Percentiles rank a stretch among this genome's conserved stretches.
Conservation (phyloP, 345 rosid genomes). For the Xanthoceras sorbifolium region DNA sequence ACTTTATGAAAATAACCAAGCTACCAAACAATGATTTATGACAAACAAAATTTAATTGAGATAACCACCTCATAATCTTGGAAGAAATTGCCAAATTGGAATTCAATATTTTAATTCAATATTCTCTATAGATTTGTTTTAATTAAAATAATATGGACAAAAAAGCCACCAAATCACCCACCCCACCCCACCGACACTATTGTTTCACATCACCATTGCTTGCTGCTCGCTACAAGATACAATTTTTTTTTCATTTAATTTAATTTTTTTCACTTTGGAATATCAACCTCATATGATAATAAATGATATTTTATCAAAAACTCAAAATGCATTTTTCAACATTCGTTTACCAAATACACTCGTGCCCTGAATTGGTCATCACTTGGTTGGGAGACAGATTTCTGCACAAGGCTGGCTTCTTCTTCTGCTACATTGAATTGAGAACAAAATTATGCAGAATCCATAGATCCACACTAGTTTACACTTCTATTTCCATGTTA, state of each 20-base stretch:
- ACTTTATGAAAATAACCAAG: background rate
- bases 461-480: background rate
- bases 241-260: too few relatives aligned
- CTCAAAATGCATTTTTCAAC: background rate
- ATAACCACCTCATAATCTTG: background rate
- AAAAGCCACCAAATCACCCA: background rate
- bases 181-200: background rate
- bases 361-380: background rate
- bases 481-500: background rate
- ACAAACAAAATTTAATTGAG: background rate
- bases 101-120: too few relatives aligned
- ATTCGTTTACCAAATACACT: background rate
- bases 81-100: background rate
- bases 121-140: background rate
- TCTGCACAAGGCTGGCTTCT: background rate
- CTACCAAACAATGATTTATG: background rate
- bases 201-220: background rate
- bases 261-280: too few relatives aligned
- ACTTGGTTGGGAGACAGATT: background rate
- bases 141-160: background rate
- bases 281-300: background rate
- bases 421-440: background rate
- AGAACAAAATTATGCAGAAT: background rate
- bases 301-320: too few relatives aligned
- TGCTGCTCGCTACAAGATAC: too few relatives aligned